These are phyloP conservation scores for Lipomyces spencermartinsiae DNA, from an alignment of 805 yeast genomes.

Conservation along the genomic window DNA sequence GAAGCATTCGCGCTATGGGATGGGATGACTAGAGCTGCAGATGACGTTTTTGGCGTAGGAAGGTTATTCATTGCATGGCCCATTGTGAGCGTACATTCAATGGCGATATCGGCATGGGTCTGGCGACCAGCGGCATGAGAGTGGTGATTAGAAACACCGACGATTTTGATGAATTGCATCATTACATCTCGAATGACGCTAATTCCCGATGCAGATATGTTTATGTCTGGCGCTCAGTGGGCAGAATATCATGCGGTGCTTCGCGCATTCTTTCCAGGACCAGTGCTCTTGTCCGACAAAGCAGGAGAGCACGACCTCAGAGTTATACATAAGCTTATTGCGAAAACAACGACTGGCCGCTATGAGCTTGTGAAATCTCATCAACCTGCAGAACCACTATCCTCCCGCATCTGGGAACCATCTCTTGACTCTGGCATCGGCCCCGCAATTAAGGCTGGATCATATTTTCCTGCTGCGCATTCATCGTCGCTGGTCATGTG, in stretches of 20 bases:
- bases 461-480: slow-evolving; percentile 12
- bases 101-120: slow-evolving; percentile 13
- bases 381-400: slow-evolving; percentile 4
- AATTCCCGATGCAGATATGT: slow-evolving; percentile 21
- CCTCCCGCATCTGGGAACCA: slow-evolving; percentile 17
- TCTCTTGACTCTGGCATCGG: slow-evolving; percentile 8
- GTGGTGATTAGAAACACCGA: slow-evolving; percentile 15
- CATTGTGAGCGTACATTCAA: slow-evolving; percentile 12
- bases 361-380: slow-evolving; percentile 15
- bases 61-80: slow-evolving; percentile 17
- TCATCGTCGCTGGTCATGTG: slow-evolving; percentile 13
- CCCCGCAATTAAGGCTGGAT: slow-evolving; percentile 14
- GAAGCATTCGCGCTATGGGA: slow-evolving; percentile 13
- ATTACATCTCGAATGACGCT: slow-evolving; percentile 10
- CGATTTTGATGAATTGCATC: slow-evolving; percentile 16
- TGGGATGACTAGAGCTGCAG: slow-evolving; percentile 14
- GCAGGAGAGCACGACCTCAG: slow-evolving; percentile 14
- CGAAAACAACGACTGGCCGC: slow-evolving; percentile 5
- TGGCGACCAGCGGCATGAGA: slow-evolving; percentile 8
- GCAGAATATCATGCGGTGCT: slow-evolving; percentile 18
- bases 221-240: slow-evolving; percentile 19
- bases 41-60: slow-evolving; percentile 9
- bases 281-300: slow-evolving; percentile 14
- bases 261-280: slow-evolving; percentile 16
- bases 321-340: slow-evolving; percentile 15